Conservation (phyloP, 352 stramenopile genomes). For the Phytophthora constricta region DNA sequence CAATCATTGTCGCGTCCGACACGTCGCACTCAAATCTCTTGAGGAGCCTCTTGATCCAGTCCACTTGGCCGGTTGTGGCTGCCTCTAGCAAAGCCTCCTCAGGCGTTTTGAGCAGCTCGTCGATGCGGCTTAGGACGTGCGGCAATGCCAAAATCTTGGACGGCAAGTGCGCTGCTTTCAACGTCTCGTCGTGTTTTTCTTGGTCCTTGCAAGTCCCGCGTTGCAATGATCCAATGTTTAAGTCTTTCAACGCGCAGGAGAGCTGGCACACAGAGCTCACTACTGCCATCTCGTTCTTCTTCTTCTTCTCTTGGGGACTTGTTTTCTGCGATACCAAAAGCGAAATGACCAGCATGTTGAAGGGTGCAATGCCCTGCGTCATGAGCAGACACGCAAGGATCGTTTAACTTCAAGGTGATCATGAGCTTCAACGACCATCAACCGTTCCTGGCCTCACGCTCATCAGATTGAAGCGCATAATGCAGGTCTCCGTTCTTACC, state of each 20-base stretch:
- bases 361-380: background rate
- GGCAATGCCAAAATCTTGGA: constrained; percentile 1
- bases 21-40: background rate
- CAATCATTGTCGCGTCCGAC: background rate
- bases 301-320: background rate
- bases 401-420: background rate
- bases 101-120: background rate
- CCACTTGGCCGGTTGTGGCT: constrained; percentile 4
- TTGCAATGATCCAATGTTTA: background rate
- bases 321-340: background rate
- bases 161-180: background rate
- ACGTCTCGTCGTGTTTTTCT: no score
- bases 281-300: background rate
- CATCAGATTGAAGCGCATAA: background rate
- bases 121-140: background rate
- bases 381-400: background rate
- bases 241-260: background rate
- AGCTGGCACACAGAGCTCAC: background rate
- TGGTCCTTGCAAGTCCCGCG: background rate
- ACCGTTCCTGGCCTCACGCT: background rate
- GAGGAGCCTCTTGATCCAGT: background rate
- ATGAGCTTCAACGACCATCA: background rate
- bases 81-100: background rate
- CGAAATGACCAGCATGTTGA: background rate
- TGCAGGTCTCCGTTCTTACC: background rate